Evolutionary conservation across 805 yeast genomes (phyloP).

Genomic region (Dipodascus geniculatus): DNA sequence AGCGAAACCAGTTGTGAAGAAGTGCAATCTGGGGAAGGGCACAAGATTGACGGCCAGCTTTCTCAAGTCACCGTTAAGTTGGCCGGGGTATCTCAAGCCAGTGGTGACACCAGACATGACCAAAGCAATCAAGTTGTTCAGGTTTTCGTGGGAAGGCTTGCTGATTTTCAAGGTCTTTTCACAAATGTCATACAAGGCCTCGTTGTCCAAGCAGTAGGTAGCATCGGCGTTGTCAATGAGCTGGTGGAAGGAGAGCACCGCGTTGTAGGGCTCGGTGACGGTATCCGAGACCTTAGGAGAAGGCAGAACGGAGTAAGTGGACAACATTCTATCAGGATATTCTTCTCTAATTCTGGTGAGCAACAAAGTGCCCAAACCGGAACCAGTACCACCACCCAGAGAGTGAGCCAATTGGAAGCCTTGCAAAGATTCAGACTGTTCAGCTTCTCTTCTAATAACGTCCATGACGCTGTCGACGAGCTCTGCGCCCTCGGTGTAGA

Average conservation of each 20-base stretch:
- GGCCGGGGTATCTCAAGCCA: conserved; percentile 89
- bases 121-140: conserved; percentile 72
- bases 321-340: conserved; percentile 92
- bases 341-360: conserved; percentile 82
- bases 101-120: conserved; percentile 96
- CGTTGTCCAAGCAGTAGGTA: conserved; percentile 91
- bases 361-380: conserved; percentile 89
- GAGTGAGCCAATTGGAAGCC: conserved; percentile 88
- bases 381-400: conserved; percentile 89
- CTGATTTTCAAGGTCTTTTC: conserved; percentile 71
- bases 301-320: conserved; percentile 87
- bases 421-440: conserved; percentile 83
- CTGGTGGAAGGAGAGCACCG: conserved; percentile 83
- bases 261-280: conserved; percentile 91
- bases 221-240: conserved; percentile 85
- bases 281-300: conserved; percentile 87
- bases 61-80: conserved; percentile 83
- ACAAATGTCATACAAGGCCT: conserved; percentile 84
- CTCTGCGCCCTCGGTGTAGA: conserved; percentile 94
- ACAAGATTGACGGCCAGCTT: conserved; percentile 89
- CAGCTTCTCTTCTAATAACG: conserved; percentile 86
- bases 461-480: conserved; percentile 83
- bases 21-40: conserved; percentile 91
- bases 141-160: conserved; percentile 68
- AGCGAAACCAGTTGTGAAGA: conserved; percentile 92